Conservation (phyloP, 2,329 filamentous ascomycete genomes). For the Claviceps sp. region DNA sequence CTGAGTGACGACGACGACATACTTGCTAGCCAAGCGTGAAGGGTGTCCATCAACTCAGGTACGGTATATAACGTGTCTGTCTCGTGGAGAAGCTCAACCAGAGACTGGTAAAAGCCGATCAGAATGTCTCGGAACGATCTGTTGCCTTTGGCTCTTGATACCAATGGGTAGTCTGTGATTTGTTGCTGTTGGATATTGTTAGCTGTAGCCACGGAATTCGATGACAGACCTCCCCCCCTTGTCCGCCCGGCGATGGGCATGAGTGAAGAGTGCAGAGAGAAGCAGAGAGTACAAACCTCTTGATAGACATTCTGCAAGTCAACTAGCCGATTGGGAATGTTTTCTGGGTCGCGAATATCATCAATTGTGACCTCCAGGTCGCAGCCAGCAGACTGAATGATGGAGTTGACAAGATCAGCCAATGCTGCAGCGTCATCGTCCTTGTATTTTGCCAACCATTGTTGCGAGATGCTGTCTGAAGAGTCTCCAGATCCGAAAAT, state of each 20-base stretch:
- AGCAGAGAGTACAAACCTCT: conserved; percentile 37
- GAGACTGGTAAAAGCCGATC: conserved; percentile 61
- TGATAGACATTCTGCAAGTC: conserved; percentile 87
- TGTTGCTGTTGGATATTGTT: conserved; percentile 39
- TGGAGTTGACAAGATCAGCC: conserved; percentile 52
- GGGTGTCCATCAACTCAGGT: conserved; percentile 67
- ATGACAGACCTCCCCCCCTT: no score
- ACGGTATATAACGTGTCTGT: conserved; percentile 73
- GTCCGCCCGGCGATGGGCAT: not conserved
- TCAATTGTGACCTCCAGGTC: conserved; percentile 63
- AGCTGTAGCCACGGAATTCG: conserved; percentile 9
- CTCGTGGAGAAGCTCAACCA: conserved; percentile 68
- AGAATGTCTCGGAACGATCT: conserved; percentile 67
- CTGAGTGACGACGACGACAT: conserved; percentile 82
- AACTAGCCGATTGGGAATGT: conserved; percentile 60
- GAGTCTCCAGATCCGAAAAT: conserved; percentile 48
- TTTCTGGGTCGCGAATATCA: conserved; percentile 83
- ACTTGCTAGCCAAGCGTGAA: conserved; percentile 77
- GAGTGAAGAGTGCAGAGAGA: not conserved
- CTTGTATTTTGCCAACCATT: conserved; percentile 47
- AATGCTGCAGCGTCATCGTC: conserved; percentile 40
- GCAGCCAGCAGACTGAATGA: conserved; percentile 64
- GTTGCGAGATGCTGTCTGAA: conserved; percentile 42
- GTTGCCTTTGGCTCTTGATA: conserved; percentile 65
- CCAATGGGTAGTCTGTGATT: conserved; percentile 82